Percentiles rank a stretch among this genome's conserved stretches.
phyloP scores from a whole-genome alignment of 148 eudicot species.

The Cornus suecica region DNA sequence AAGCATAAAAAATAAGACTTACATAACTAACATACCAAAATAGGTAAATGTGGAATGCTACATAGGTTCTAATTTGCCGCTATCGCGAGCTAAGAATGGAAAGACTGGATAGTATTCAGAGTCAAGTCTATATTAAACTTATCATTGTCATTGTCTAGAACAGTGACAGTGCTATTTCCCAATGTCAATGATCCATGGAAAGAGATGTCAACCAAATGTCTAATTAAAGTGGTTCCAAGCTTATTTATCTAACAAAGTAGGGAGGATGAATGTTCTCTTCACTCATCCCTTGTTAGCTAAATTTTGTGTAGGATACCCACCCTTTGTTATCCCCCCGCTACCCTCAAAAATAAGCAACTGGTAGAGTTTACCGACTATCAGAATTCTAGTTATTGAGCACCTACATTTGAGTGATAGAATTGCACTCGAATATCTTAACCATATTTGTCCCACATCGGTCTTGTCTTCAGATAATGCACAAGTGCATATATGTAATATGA shows the following conservation, averaged over 20 bases:
- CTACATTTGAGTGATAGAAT: not conserved
- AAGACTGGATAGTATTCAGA: not conserved
- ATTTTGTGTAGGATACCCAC: not conserved
- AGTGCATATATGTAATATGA: not conserved
- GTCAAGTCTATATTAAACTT: not conserved
- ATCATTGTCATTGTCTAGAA: not conserved
- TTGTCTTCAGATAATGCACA: not conserved
- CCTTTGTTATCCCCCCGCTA: not conserved
- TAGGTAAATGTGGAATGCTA: not conserved
- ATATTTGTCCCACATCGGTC: not conserved
- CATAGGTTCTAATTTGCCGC: not conserved
- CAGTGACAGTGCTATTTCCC: not conserved
- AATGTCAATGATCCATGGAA: not conserved
- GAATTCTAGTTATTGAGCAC: not conserved
- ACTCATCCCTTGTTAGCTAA: not conserved
- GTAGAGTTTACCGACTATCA: not conserved
- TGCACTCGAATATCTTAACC: not conserved
- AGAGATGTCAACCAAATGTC: not conserved
- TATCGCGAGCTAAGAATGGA: not conserved
- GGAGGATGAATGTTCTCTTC: not conserved
- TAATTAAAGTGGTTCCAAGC: not conserved
- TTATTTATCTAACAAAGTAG: not conserved
- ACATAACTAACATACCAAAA: not conserved
- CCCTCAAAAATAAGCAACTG: not conserved
- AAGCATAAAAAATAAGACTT: not conserved